Conservation (phyloP, 2,329 filamentous ascomycete genomes). For the Diaporthe citriasiana region DNA sequence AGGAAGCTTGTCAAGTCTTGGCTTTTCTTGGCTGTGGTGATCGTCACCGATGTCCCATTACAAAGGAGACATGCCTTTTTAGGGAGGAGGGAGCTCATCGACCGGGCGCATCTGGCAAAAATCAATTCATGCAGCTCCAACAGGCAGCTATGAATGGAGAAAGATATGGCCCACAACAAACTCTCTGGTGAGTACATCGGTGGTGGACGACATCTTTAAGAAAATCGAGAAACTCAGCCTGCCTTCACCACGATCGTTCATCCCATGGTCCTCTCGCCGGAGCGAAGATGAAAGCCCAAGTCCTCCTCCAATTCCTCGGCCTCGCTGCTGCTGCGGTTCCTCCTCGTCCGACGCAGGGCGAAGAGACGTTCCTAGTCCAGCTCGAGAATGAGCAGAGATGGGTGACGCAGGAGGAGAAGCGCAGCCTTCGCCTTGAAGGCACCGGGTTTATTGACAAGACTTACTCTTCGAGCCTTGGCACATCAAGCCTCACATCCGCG, state of each 20-base stretch:
- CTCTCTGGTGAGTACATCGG: background rate
- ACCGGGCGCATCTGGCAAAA: background rate
- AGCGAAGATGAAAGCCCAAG: constrained; percentile 4
- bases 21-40: constrained; percentile 30
- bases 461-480: constrained; percentile 12
- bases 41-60: constrained; percentile 10
- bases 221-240: background rate
- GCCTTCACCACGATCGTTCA: background rate
- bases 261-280: too few species aligned
- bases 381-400: constrained; percentile 24
- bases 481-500: constrained; percentile 6
- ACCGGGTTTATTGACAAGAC: constrained; percentile 25
- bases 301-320: constrained; percentile 16
- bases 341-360: constrained; percentile 2
- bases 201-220: background rate
- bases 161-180: background rate
- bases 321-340: background rate
- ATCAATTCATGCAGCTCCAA: background rate
- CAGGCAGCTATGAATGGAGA: constrained; percentile 7
- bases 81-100: constrained; percentile 7
- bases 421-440: constrained; percentile 18
- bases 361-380: constrained; percentile 30
- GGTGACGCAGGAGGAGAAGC: constrained; percentile 28
- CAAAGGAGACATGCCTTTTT: constrained; percentile 28
- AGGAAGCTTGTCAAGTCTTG: constrained; percentile 26